Conservation (phyloP, 345 rosid genomes). For the Eucalyptus dawsonii region DNA sequence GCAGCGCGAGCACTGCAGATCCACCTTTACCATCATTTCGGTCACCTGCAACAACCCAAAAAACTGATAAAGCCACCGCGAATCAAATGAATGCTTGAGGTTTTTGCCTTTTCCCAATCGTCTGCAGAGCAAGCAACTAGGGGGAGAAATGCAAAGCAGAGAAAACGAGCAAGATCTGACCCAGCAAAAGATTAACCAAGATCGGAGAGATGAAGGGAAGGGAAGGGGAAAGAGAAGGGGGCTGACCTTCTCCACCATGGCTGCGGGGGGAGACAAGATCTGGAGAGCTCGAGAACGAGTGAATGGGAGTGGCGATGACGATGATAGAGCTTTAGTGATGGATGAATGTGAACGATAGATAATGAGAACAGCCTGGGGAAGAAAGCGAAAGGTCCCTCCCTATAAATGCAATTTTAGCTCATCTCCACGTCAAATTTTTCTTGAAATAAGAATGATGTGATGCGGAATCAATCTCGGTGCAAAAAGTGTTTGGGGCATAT, state of each 20-base stretch:
- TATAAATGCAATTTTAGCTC: not conserved
- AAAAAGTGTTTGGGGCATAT: not conserved
- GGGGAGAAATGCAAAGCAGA: not conserved
- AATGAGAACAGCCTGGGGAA: not conserved
- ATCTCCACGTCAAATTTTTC: not conserved
- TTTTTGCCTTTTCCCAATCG: not conserved
- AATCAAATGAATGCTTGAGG: not conserved
- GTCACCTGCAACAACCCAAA: conserved; percentile 4
- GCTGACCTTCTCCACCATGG: conserved; percentile 19
- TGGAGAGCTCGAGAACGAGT: not conserved
- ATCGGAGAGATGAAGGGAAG: not conserved
- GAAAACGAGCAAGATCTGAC: not conserved
- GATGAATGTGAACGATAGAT: not conserved
- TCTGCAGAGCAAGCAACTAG: not conserved
- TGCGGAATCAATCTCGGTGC: not conserved
- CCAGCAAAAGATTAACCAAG: not conserved
- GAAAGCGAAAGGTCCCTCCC: not conserved
- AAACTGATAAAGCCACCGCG: not conserved
- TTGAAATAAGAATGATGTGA: not conserved
- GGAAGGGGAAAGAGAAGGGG: not conserved
- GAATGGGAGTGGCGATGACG: not conserved
- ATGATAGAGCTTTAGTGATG: not conserved
- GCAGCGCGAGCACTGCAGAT: conserved; percentile 20
- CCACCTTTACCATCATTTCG: conserved; percentile 15
- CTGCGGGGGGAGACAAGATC: not conserved